phyloP scores from a whole-genome alignment of 768 basidiomycete species.

The Agaricus bisporus region DNA sequence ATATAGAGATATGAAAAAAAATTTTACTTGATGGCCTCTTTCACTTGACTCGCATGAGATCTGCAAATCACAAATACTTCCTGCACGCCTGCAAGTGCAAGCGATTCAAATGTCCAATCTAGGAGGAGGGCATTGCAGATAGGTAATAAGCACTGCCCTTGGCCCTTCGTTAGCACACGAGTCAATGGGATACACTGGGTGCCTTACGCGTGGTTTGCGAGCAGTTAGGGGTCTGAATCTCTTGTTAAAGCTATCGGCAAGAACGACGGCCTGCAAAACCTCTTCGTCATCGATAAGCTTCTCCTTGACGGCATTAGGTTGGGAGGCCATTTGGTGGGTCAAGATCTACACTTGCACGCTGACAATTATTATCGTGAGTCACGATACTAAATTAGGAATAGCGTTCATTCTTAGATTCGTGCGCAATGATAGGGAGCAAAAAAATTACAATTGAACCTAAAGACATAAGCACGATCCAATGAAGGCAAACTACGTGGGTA shows the following conservation, averaged over 20 bases:
- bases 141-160: slow-evolving; percentile 76
- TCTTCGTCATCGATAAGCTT: slow-evolving; percentile 67
- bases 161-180: slow-evolving; percentile 13
- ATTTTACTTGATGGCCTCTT: slow-evolving; percentile 78
- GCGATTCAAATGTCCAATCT: slow-evolving; percentile 95
- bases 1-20: slow-evolving; percentile 11
- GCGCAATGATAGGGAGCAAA: slow-evolving; percentile 25
- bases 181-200: slow-evolving; percentile 8
- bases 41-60: slow-evolving; percentile 83
- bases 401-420: not conserved
- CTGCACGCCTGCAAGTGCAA: slow-evolving; percentile 91
- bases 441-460: slow-evolving; percentile 55
- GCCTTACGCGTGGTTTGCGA: slow-evolving; percentile 76
- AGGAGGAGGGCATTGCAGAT: slow-evolving; percentile 91
- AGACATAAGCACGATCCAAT: slow-evolving; percentile 52
- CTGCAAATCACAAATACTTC: slow-evolving; percentile 95
- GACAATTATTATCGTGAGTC: slow-evolving; percentile 20
- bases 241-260: slow-evolving; percentile 95
- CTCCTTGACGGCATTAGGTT: slow-evolving; percentile 51
- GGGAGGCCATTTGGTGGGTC: slow-evolving; percentile 54
- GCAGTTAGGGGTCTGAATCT: slow-evolving; percentile 88
- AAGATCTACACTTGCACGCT: slow-evolving; percentile 1
- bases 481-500: slow-evolving; percentile 54
- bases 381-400: slow-evolving; percentile 14
- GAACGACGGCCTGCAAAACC: slow-evolving; percentile 87